A percentile compares a stretch with the other conserved stretches of the same genome.
Evolutionary conservation across 768 basidiomycete species (phyloP).

Genomic region (Tulasnella sp.): DNA sequence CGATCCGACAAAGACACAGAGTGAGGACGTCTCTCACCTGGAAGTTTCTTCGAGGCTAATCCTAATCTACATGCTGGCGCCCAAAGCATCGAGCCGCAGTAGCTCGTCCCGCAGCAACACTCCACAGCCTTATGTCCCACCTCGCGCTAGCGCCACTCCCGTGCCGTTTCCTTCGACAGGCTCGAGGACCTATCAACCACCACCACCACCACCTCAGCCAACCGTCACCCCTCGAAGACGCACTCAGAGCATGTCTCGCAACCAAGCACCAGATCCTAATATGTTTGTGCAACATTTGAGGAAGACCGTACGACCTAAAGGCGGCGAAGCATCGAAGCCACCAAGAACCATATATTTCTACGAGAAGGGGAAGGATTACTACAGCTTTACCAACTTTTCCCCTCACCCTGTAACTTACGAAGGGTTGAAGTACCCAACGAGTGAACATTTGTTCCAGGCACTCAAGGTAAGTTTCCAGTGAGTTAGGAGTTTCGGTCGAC

Average conservation of each 20-base stretch:
- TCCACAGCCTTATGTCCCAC: neutral
- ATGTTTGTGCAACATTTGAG: neutral
- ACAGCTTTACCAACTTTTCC: conserved; percentile 9
- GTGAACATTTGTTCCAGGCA: conserved; percentile 16
- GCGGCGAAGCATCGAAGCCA: neutral
- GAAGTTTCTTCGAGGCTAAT: neutral
- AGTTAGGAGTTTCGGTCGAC: neutral
- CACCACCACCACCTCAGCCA: neutral
- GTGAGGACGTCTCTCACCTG: neutral
- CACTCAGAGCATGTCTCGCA: neutral
- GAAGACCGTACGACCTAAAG: neutral
- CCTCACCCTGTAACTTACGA: conserved; percentile 9
- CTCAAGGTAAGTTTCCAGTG: neutral
- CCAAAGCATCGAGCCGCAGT: neutral
- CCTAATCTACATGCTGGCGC: neutral
- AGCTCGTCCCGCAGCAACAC: neutral
- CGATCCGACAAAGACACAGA: neutral
- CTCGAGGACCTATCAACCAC: neutral
- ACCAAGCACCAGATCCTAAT: neutral
- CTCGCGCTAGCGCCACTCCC: neutral
- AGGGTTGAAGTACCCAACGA: conserved; percentile 16
- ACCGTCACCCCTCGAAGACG: neutral
- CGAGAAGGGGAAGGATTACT: neutral
- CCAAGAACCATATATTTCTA: neutral
- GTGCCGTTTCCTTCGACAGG: neutral